Percentiles rank a stretch among this genome's conserved stretches.
Evolutionary conservation across 352 stramenopile species (phyloP).

Genomic region (Phytopythium sindhum): DNA sequence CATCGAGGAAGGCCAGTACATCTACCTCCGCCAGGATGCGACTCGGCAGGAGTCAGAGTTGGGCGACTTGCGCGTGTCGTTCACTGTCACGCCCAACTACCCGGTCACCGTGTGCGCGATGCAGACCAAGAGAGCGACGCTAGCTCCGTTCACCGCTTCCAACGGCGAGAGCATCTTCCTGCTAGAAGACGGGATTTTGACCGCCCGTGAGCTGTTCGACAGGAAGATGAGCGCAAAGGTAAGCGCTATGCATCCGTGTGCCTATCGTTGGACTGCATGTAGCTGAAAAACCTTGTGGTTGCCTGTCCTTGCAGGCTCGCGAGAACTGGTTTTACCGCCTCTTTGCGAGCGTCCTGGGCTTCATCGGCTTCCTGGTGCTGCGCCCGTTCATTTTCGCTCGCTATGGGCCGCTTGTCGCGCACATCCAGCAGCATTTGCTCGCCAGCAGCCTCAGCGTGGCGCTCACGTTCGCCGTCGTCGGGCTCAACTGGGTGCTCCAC

Average conservation of each 20-base stretch:
- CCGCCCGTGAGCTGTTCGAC: constrained; percentile 41
- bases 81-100: constrained; percentile 60
- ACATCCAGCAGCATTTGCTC: constrained; percentile 48
- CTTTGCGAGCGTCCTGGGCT: constrained; percentile 56
- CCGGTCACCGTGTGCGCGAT: constrained; percentile 63
- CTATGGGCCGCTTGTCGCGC: constrained; percentile 22
- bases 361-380: constrained; percentile 64
- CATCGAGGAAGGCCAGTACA: constrained; percentile 49
- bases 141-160: constrained; percentile 41
- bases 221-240: constrained; percentile 45
- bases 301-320: constrained; percentile 29
- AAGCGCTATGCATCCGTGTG: neutral
- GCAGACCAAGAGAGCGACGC: constrained; percentile 24
- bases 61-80: constrained; percentile 63
- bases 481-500: constrained; percentile 45
- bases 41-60: constrained; percentile 20
- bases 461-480: constrained; percentile 47
- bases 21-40: constrained; percentile 32
- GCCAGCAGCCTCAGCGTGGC: constrained; percentile 38
- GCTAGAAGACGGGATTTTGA: constrained; percentile 58
- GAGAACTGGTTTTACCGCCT: constrained; percentile 67
- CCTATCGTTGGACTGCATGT: neutral
- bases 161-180: constrained; percentile 49
- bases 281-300: neutral
- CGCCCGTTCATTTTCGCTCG: constrained; percentile 30